phyloP scores from a whole-genome alignment of 106 monocot genomes.

The Acorus gramineus region DNA sequence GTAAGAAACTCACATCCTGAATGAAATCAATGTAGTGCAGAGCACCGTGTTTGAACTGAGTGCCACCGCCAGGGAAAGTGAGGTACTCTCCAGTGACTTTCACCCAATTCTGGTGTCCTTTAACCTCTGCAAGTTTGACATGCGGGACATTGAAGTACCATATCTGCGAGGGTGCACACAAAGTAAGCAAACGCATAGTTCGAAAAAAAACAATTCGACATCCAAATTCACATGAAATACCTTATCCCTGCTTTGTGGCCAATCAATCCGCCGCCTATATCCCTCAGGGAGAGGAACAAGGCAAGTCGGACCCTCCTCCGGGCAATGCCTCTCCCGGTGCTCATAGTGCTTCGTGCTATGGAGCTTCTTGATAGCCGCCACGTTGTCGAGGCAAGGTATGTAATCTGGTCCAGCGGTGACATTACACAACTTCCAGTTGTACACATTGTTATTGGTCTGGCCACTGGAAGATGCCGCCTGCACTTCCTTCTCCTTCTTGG shows the following conservation, averaged over 20 bases:
- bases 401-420: slow-evolving; percentile 56
- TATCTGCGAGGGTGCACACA: slow-evolving; percentile 39
- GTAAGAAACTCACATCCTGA: slow-evolving; percentile 35
- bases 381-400: slow-evolving; percentile 97
- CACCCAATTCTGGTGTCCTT: slow-evolving; percentile 97
- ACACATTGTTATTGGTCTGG: slow-evolving; percentile 7
- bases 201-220: neutral
- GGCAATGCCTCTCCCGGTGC: slow-evolving; percentile 92
- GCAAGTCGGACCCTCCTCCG: slow-evolving; percentile 61
- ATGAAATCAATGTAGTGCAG: slow-evolving; percentile 87
- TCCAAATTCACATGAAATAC: slow-evolving; percentile 16
- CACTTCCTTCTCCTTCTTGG: slow-evolving; percentile 66
- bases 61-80: slow-evolving; percentile 91
- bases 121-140: slow-evolving; percentile 53
- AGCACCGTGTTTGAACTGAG: slow-evolving; percentile 85
- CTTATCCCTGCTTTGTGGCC: slow-evolving; percentile 89
- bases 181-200: neutral
- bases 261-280: slow-evolving; percentile 53
- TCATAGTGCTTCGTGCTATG: slow-evolving; percentile 63
- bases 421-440: slow-evolving; percentile 83
- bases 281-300: slow-evolving; percentile 78
- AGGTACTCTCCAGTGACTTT: slow-evolving; percentile 85
- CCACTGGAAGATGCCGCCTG: slow-evolving; percentile 23
- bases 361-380: slow-evolving; percentile 56
- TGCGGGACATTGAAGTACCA: slow-evolving; percentile 97